Evolutionary conservation across 2,329 filamentous ascomycete species (phyloP), one percentile per base, ranked within the genome.

Genomic region (Septoria petroselini): DNA sequence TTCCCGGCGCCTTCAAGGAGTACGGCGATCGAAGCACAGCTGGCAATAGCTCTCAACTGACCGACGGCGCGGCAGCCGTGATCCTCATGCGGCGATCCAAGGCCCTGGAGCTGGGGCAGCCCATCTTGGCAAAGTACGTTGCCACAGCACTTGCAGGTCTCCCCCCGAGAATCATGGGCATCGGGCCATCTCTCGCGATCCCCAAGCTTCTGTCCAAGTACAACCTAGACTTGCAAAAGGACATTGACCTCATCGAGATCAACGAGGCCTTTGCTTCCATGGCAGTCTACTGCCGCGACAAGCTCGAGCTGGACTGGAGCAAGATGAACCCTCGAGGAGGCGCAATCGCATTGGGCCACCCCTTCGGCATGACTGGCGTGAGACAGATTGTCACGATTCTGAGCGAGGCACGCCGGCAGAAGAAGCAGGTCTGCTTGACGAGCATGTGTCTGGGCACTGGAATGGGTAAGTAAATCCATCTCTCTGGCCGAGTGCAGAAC

Each of bases 291-390:
- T 91, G 85, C 60, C 71, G 91, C 34, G 75, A 88, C 49, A 79
- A 81, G 63, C 67, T 91, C 7, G 84, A 82, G 0, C 70, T 91
- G n/a, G 82, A 83, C 58, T 72, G 79, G 49, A 80, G 81, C 7
- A 84, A 79, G 70, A 85, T 96, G 18, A 96, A 96, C 70, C 89
- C 89, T 0, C 88, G 93, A 60, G 91, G 91, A 51, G 91, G 91
- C 25, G 91, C 90, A 2, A 95, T 95, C 68, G 91, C 91, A 11
- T 38, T 59, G 12, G 91, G 91, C 1, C 91, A 95, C 68, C 91
- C 91, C 3, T 78, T 95, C 1, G 90, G 91, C 37, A 89, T 89
- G 31, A 95, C 90, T 4, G 88, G 88, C 31, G 87, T 87, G 21
- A 77, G 91, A 59, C 85, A 95, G 79, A 72, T 89, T 60, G 82